Base-by-base conservation (phyloP, 352 stramenopile species). In the Pythium apleroticum region DNA sequence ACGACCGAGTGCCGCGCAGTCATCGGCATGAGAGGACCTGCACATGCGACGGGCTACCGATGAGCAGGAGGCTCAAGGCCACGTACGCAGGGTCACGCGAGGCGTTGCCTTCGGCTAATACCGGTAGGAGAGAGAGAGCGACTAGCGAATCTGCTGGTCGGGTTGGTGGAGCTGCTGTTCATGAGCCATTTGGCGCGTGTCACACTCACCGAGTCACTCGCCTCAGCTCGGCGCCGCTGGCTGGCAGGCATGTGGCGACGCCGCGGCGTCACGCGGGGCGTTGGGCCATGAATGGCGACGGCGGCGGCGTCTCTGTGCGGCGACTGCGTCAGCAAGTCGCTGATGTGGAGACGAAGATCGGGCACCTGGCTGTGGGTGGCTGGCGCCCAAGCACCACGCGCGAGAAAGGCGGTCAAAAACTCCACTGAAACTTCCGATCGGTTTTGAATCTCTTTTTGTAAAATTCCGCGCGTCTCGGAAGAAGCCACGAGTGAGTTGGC, bases 1-100 rank as follows among this genome's bases (percentile, higher is more conserved):
- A 86, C 79, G n/a, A 72, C 77, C 31, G 79, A 88, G 68, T 86
- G 77, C 43, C 68, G 75, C 20, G 64, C 71, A 39, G 74, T 66
- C 24, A 39, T 54, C 57, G 53, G 31, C 39, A 22, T 6, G 20
- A n/a, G 66, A 14, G 59, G 65, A 15, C 6, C 33, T 6, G 53
- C 61, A 2, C 8, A 41, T 1, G 52, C 46, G 11, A 33, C 22
- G 0, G 33, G 31, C 25, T 53, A 61, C 27, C 57, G 57, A n/a
- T 65, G 46, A 57, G 19, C 39, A 24, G 39, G 39, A 46, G 39
- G 11, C 19, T 4, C 17, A 28, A 17, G n/a, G 53, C 53, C 37
- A 60, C 52, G 52, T 41, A 22, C 25, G 17, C 30, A 17, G 52
- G 9, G 52, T 57, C 52, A 57, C 28, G 20, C 7, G 24, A 12